A percentile compares a stretch with the other conserved stretches of the same genome.
Evolutionary conservation across 192 early-diverging fungal genomes (phyloP).

Genomic region (Backusella parvicylindrica): DNA sequence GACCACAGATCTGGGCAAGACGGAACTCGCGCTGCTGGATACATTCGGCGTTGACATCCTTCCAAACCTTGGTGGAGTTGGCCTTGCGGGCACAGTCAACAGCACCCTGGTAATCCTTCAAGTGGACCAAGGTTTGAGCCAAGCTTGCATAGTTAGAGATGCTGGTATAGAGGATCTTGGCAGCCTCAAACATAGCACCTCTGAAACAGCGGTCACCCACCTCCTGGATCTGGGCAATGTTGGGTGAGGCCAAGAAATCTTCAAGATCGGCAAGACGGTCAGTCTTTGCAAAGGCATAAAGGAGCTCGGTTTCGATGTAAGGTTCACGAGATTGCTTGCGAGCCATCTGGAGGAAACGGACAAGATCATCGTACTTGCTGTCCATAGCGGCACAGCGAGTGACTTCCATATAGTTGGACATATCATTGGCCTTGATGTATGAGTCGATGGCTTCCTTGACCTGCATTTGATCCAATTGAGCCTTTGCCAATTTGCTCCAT

Average conservation of each 20-base stretch:
- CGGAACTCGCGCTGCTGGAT: conserved; percentile 94
- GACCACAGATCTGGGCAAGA: conserved; percentile 96
- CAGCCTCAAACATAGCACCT: conserved; percentile 87
- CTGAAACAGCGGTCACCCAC: conserved; percentile 98
- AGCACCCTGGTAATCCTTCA: conserved; percentile 93
- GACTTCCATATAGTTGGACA: conserved; percentile 85
- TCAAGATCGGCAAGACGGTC: conserved; percentile 88
- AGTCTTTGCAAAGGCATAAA: conserved; percentile 97
- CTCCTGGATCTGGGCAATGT: conserved; percentile 89
- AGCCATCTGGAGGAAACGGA: conserved; percentile 91
- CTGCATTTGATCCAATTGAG: conserved; percentile 86
- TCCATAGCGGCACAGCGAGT: conserved; percentile 74
- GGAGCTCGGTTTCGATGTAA: conserved; percentile 89
- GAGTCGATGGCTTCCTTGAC: conserved; percentile 97
- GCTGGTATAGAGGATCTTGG: conserved; percentile 91
- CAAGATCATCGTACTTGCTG: conserved; percentile 91
- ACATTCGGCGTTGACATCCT: conserved; percentile 97
- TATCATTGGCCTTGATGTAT: conserved; percentile 95
- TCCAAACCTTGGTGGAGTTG: conserved; percentile 98
- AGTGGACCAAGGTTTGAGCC: conserved; percentile 92
- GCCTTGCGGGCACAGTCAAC: conserved; percentile 99
- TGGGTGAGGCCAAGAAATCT: conserved; percentile 88
- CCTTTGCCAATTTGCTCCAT: conserved; percentile 94
- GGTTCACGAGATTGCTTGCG: conserved; percentile 94
- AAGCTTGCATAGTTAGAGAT: conserved; percentile 98